Base-by-base conservation (phyloP, 768 basidiomycete genomes). In the Russula vinacea region DNA sequence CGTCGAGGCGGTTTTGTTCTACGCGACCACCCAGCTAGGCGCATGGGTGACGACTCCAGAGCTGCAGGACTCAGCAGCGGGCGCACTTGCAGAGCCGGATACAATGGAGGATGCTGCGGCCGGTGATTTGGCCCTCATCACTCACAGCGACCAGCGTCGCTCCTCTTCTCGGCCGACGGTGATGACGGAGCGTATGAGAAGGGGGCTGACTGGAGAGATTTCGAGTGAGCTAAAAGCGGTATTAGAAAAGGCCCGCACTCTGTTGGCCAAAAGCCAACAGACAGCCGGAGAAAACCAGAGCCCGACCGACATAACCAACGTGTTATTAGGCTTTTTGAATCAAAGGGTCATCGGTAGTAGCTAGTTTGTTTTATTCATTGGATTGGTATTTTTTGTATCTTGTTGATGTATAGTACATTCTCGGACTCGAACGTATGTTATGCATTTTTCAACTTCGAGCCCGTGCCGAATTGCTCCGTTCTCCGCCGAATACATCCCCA, bases 201-300 rank as follows among this genome's bases (percentile, higher is more conserved):
- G 90, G 65, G 89, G 89, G 0, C 86, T 91, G 86, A 87, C 87
- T 9, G 88, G 87, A 1, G 90, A 92, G 76, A 84, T 92, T 81
- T 85, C 84, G 45, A 79, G 80, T 1, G 91, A 92, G 73, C 67
- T 92, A 65, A 84, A 87, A 70, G 77, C 82, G 5, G 72, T 92
- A 69, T 62, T 92, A 74, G 83, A 75, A 63, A 89, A 84, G 69
- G 80, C 88, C 16, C 85, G 83, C 68, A 81, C 85, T 0, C 74
- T 90, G 40, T 74, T 92, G 29, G 79, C 76, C 16, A 88, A 89
- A 72, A 84, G 83, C 69, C 77, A 83, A 64, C 72, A 73, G 19
- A 74, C 83, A 49, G 67, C 82, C 61, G 82, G 78, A 37, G 79
- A 77, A 55, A 72, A 65, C 50, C 70, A 75, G 39, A 74, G 73